Percentiles rank a stretch among this genome's conserved stretches.
Evolutionary conservation across 495 filamentous ascomycete genomes (phyloP).

Genomic region (Neurospora tetrasperma): DNA sequence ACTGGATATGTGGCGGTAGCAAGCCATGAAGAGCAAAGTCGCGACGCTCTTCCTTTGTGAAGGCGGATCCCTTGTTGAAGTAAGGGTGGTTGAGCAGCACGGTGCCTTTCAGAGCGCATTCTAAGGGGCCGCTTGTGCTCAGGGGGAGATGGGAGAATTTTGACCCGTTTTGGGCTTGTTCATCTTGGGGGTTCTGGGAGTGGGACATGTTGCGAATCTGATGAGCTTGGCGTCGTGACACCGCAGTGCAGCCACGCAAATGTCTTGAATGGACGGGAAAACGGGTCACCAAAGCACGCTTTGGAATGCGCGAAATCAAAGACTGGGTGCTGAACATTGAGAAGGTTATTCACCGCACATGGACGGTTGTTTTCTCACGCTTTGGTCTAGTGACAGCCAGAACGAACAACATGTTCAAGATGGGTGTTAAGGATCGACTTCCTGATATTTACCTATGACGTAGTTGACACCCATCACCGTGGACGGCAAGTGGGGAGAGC

Average conservation of each 20-base stretch:
- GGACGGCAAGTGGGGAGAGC: neutral
- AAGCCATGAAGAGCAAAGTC: slow-evolving; percentile 62
- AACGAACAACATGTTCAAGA: neutral
- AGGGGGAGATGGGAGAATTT: slow-evolving; percentile 53
- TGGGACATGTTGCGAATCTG: neutral
- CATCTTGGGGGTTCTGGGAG: slow-evolving; percentile 1
- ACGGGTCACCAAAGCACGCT: neutral
- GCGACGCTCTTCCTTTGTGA: slow-evolving; percentile 55
- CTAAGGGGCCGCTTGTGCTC: slow-evolving; percentile 51
- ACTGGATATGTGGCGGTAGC: slow-evolving; percentile 62
- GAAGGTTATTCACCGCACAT: no score
- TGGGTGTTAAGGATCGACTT: neutral
- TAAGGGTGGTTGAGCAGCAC: slow-evolving; percentile 56
- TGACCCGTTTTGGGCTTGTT: slow-evolving; percentile 17
- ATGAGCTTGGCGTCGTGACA: neutral
- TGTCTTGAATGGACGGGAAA: neutral
- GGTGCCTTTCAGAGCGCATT: slow-evolving; percentile 49
- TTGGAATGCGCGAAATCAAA: neutral
- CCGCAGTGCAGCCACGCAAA: neutral
- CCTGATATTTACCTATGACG: neutral
- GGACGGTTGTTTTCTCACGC: no score
- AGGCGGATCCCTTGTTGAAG: slow-evolving; percentile 80
- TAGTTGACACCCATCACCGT: neutral
- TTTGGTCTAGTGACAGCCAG: neutral
- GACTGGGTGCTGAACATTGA: neutral